Base-by-base conservation (phyloP, 768 basidiomycete species). In the Boletus sp. region DNA sequence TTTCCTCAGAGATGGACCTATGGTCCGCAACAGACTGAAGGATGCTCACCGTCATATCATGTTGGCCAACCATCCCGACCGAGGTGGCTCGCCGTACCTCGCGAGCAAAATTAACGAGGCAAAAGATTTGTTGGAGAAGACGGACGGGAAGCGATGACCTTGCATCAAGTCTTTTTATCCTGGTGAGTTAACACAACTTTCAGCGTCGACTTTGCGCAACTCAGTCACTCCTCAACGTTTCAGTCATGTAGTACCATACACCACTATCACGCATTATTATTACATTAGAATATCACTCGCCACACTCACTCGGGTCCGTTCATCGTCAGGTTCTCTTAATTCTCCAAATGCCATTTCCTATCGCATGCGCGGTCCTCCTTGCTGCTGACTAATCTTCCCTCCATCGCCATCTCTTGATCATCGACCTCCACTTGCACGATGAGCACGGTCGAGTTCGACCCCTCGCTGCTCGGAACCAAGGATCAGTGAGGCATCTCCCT, bases 71-170 rank as follows among this genome's bases (percentile, higher is more conserved):
- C 97, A 99, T 76, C 97, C 97, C 11, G 97, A 99, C 78, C 82
- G 97, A 59, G 97, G 97, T 35, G 97, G 97, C 32, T 92, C 94
- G n/a, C 97, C 97, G 7, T 99, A 98, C 74, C 77, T 98, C 49
- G 95, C 97, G 12, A 94, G 93, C 67, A 98, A 99, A 81, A 96
- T 98, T 60, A 99, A 99, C 73, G 97, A 99, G 69, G 97, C 96
- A 0, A 98, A 97, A 71, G 96, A 94, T 66, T 62, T 96, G 55
- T 72, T 97, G 47, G 94, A 97, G 35, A 92, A 89, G 71, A 80
- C 80, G n/a, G 86, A 88, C 50, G 80, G 81, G 51, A 82, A 77
- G 63, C 72, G 71, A 56, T 72, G 56, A 63, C 47, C 9, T 28
- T 40, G 37, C 35, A 33, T 28, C 36, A 7, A 33, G 17, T 48